phyloP scores from a whole-genome alignment of 108 stramenopile species.

The Ochromonas danica region DNA sequence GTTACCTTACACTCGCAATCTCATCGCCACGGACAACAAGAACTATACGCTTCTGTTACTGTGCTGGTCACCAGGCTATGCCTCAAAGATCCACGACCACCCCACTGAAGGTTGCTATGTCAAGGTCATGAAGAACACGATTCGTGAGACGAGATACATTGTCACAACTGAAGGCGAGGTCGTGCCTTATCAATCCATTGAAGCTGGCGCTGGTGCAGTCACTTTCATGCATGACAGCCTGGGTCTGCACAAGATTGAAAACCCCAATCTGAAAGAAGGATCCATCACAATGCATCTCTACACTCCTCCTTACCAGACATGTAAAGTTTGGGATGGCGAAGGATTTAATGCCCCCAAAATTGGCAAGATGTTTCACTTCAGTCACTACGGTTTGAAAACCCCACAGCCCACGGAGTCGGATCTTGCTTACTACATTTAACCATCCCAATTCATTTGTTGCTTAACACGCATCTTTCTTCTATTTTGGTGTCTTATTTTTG shows the following conservation, averaged over 20 bases:
- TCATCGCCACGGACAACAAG: constrained; percentile 72
- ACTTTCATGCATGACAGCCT: constrained; percentile 73
- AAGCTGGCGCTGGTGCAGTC: constrained; percentile 51
- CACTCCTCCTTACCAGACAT: constrained; percentile 72
- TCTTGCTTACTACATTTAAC: too few species aligned
- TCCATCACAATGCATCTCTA: constrained; percentile 82
- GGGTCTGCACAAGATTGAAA: constrained; percentile 80
- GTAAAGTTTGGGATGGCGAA: constrained; percentile 75
- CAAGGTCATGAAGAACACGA: constrained; percentile 61
- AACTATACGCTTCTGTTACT: constrained; percentile 75
- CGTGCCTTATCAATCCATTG: constrained; percentile 43
- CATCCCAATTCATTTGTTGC: too few species aligned
- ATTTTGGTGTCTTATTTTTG: too few species aligned
- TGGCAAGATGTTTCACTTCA: too few species aligned
- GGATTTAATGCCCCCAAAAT: too few species aligned
- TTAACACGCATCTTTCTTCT: too few species aligned
- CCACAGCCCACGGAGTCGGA: too few species aligned
- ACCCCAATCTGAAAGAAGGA: constrained; percentile 6
- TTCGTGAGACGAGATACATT: constrained; percentile 65
- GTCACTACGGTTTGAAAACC: too few species aligned
- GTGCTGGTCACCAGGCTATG: constrained; percentile 77
- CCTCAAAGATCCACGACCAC: constrained; percentile 47
- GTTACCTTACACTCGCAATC: constrained; percentile 74
- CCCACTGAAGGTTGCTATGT: constrained; percentile 82
- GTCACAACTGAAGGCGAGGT: constrained; percentile 36